Evolutionary conservation across 805 yeast species (phyloP).

Genomic region (Candida ovalis): DNA sequence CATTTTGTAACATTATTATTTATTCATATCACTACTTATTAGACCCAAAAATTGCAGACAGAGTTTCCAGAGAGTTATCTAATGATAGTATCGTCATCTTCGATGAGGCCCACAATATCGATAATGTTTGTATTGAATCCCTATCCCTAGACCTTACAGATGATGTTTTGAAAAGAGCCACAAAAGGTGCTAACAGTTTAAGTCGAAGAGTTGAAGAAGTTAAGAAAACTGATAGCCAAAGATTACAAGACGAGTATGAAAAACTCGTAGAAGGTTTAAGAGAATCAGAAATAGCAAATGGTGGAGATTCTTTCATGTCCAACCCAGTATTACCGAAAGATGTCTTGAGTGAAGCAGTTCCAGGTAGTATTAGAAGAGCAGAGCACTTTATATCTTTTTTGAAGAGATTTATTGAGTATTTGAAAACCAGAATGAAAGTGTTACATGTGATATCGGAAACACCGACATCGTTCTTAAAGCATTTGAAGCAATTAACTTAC

Average conservation of each 20-base stretch:
- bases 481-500: slow-evolving; percentile 86
- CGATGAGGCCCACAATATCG: slow-evolving; percentile 98
- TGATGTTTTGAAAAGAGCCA: slow-evolving; percentile 79
- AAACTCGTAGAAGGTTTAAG: slow-evolving; percentile 85
- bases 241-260: slow-evolving; percentile 86
- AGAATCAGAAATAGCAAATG: slow-evolving; percentile 64
- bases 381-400: slow-evolving; percentile 94
- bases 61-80: slow-evolving; percentile 89
- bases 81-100: slow-evolving; percentile 92
- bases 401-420: slow-evolving; percentile 87
- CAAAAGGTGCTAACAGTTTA: slow-evolving; percentile 79
- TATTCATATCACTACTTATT: slow-evolving; percentile 94
- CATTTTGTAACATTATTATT: slow-evolving; percentile 88
- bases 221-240: slow-evolving; percentile 75
- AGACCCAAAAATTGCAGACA: slow-evolving; percentile 95
- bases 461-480: slow-evolving; percentile 88
- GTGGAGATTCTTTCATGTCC: slow-evolving; percentile 69
- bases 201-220: slow-evolving; percentile 82
- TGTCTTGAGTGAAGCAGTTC: slow-evolving; percentile 85
- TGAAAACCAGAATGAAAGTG: slow-evolving; percentile 96
- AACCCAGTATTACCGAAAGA: slow-evolving; percentile 87
- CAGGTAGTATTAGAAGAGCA: slow-evolving; percentile 95
- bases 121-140: slow-evolving; percentile 97
- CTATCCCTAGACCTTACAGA: slow-evolving; percentile 88
- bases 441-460: slow-evolving; percentile 97